phyloP scores from a whole-genome alignment of 106 monocot species.

The Alisma plantagoaquatica region DNA sequence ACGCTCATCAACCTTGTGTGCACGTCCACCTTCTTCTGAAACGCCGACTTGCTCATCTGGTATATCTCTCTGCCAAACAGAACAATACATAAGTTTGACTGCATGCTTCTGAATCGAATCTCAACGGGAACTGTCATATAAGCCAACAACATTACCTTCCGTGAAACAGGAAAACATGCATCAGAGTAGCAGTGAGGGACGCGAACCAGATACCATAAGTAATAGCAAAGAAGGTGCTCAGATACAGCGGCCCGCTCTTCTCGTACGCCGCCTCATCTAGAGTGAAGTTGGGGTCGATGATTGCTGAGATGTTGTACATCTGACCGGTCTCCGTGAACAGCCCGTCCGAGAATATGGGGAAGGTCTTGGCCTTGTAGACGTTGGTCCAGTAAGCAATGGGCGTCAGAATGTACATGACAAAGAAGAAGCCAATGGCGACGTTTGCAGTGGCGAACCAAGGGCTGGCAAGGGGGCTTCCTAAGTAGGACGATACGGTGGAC shows the following conservation, averaged over 20 bases:
- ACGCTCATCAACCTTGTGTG: constrained; percentile 34
- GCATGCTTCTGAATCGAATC: too few relatives aligned
- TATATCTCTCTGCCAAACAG: constrained; percentile 21
- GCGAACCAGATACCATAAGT: constrained; percentile 77
- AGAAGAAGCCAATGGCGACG: too few relatives aligned
- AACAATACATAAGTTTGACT: too few relatives aligned
- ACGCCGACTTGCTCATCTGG: constrained; percentile 17
- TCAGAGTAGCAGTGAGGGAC: constrained; percentile 56
- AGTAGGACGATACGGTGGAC: too few relatives aligned
- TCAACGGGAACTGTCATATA: too few relatives aligned
- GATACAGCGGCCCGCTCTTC: constrained; percentile 52
- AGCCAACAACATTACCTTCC: too few relatives aligned
- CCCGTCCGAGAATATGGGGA: constrained; percentile 77
- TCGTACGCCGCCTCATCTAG: constrained; percentile 59
- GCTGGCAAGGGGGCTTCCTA: too few relatives aligned
- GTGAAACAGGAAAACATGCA: constrained; percentile 68
- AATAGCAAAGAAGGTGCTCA: constrained; percentile 69
- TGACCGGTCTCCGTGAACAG: constrained; percentile 47
- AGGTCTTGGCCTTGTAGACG: constrained; percentile 56
- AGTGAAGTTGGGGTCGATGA: constrained; percentile 54
- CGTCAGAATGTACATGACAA: too few relatives aligned
- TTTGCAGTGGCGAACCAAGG: too few relatives aligned
- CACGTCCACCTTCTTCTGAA: constrained; percentile 24
- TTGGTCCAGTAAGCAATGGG: constrained; percentile 76
- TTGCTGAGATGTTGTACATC: constrained; percentile 51